Base-by-base conservation (phyloP, 2,329 filamentous ascomycete species). In the Myotisia sp. region DNA sequence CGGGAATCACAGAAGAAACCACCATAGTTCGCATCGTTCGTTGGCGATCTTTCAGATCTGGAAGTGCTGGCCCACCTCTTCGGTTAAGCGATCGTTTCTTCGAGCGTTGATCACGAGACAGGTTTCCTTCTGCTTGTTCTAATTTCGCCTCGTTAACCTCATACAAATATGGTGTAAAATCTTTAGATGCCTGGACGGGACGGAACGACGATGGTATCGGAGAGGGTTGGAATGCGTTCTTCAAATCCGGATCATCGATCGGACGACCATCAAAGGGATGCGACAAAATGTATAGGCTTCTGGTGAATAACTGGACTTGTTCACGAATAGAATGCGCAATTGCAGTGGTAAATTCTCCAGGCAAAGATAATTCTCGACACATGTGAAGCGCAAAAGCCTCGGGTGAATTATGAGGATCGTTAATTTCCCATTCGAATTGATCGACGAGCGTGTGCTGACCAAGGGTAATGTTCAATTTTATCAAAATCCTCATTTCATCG, bases 381-480 rank as follows among this genome's bases (percentile, higher is more conserved):
- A 95, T 92, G 52, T 77, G 77, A 41, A 73, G 67, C 17, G 90
- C 90, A 55, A 98, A 98, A 38, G 92, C 84, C 59, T 98, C 90
- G 2, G 90, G 85, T 0, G 81, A 92, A 55, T 98, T 98, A 36
- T 79, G 64, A 0, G 86, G 80, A 54, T 93, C 92, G 59, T 95
- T 95, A 53, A 95, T 85, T 48, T 98, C 90, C 90, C 90, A 98
- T 58, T 98, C 90, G 42, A 98, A 95, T 54, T 95, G 90, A 50
- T 98, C 90, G 22, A 94, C 79, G 17, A 98, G 67, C 0, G 86
- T 95, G 51, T 92, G 83, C 43, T 83, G 79, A 26, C 87, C 90
- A 51, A 98, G 94, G 5, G 90, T 95, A 50, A 98, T 93, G 58
- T 95, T 94, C 33, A 98, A 68, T 58, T 94, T 95, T 58, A 98